Evolutionary conservation across 2,329 filamentous ascomycete genomes (phyloP).

Genomic region (Beauveria australis): DNA sequence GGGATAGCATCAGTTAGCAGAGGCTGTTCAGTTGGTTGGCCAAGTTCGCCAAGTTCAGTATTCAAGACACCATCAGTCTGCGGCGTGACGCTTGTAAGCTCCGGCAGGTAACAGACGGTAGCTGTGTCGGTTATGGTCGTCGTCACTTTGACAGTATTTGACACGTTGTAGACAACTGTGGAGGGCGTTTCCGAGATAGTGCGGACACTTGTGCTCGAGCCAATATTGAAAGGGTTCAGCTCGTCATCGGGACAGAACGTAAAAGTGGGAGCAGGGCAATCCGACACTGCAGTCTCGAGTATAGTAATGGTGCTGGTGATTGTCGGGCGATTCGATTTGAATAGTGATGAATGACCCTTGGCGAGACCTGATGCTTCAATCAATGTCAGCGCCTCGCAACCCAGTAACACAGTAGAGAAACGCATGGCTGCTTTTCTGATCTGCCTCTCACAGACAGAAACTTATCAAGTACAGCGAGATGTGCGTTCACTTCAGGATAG

Average conservation of each 20-base stretch:
- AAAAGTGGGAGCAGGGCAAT: background rate
- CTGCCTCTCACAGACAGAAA: background rate
- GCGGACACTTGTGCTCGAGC: background rate
- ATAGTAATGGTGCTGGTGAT: conserved; percentile 2
- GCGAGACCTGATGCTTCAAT: background rate
- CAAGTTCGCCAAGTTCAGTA: background rate
- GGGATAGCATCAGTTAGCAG: conserved; percentile 23
- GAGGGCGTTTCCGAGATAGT: background rate
- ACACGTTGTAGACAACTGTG: background rate
- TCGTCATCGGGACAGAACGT: background rate
- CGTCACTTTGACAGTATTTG: background rate
- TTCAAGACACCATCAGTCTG: conserved; percentile 3
- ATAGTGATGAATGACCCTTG: background rate
- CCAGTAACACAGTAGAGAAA: background rate
- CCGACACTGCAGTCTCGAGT: background rate
- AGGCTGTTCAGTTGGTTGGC: background rate
- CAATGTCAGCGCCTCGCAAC: background rate
- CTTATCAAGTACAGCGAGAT: background rate
- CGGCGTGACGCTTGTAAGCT: background rate
- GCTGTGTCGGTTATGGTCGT: background rate
- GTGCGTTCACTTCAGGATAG: background rate
- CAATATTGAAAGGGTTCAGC: background rate
- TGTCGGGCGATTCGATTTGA: background rate
- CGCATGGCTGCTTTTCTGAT: background rate
- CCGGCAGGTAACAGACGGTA: background rate